phyloP scores from a whole-genome alignment of 2,329 filamentous ascomycete species.

The Bipolaris cookei region DNA sequence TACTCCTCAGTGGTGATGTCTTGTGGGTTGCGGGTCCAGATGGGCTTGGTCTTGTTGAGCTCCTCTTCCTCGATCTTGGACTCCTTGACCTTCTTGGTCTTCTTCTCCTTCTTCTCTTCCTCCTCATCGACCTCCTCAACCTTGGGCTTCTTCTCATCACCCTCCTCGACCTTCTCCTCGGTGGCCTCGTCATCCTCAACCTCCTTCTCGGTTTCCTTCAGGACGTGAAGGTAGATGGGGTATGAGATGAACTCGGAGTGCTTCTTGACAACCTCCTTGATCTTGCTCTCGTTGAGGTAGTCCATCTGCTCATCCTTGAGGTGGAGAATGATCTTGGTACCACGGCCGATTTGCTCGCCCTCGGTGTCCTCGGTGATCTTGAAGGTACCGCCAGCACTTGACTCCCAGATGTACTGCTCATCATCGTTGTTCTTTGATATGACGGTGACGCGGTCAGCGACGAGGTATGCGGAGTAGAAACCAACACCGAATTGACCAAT shows the following conservation, averaged over 20 bases:
- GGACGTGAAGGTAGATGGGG: conserved; percentile 99
- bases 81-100: conserved; percentile 99
- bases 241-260: conserved; percentile 99
- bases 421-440: conserved; percentile 99
- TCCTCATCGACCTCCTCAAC: conserved; percentile 91
- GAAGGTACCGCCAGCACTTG: conserved; percentile 95
- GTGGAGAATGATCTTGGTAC: conserved; percentile 97
- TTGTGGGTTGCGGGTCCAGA: conserved; percentile 97
- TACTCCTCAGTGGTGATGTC: conserved; percentile 98
- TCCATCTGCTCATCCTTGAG: conserved; percentile 99
- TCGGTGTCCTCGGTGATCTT: conserved; percentile 89
- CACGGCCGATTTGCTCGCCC: conserved; percentile 87
- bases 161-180: conserved; percentile 71
- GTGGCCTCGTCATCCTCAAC: conserved; percentile 90
- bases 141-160: conserved; percentile 93
- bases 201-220: conserved; percentile 99
- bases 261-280: conserved; percentile 99
- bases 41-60: conserved; percentile 99
- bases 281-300: conserved; percentile 97
- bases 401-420: conserved; percentile 99
- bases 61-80: conserved; percentile 98
- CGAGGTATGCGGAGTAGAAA: conserved; percentile 99
- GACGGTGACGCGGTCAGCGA: conserved; percentile 94
- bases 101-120: conserved; percentile 84
- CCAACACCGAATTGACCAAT: conserved; percentile 99